Evolutionary conservation across 768 basidiomycete species (phyloP), one percentile per base, ranked within the genome.

Genomic region (Podaxis sp.): DNA sequence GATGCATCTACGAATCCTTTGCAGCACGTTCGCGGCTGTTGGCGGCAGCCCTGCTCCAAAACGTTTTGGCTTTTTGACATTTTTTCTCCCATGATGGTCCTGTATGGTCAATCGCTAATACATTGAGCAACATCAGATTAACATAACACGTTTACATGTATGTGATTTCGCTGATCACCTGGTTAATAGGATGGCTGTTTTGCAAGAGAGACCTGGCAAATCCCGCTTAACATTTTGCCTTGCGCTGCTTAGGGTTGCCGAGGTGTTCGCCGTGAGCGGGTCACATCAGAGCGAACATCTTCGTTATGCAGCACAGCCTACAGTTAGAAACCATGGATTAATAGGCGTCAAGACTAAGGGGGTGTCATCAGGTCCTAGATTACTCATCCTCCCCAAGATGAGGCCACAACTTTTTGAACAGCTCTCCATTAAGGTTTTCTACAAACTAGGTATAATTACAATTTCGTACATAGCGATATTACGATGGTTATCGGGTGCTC

Each of bases 301-400:
- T 50, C 12, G 49, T 20, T 50, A 50, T 28, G 20, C 20, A 24
- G 49, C 49, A 50, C 49, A 50, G 49, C 49, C 49, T 12, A 28
- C 15, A 44, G 44, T 50, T 13, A 15, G 49, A 50, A 50, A 22
- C 12, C 5, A 2, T 0, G 26, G 10, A 28, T 50, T 50, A 50
- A 28, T 24, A 15, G 49, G 22, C 3, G 13, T 24, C 24, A 12
- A 50, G 20, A 50, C 13, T 8, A 8, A 12, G 10, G 13, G 58
- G 38, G 58, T 59, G 58, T 59, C 58, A 59, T 59, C 58, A 59
- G 57, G 58, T 59, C 58, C 58, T 51, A 15, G 12, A 48, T 24
- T 37, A 50, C 12, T 50, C 44, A 48, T 26, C 28, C 28, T 33
- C 15, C 15, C n/a, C 41, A 33, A 33, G 33, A 33, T 33, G 33